Conservation (phyloP, 75 land plant species). For the Cupressus sempervirens region DNA sequence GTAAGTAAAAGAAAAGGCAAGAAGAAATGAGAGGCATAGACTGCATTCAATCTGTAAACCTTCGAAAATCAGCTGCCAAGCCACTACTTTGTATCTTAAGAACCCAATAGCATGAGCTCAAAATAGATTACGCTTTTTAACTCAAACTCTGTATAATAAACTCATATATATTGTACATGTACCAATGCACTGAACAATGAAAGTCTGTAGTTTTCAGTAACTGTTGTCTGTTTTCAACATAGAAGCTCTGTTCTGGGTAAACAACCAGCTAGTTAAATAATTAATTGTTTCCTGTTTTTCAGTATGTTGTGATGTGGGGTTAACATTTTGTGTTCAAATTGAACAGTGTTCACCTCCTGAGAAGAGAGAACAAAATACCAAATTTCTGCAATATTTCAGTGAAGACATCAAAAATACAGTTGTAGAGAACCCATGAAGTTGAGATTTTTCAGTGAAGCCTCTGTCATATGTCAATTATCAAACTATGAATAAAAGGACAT, state of each 20-base stretch:
- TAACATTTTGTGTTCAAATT: not conserved
- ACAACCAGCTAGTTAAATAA: not conserved
- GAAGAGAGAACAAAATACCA: not conserved
- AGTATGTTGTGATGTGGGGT: not conserved
- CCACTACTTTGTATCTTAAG: not conserved
- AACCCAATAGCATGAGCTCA: not conserved
- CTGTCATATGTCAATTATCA: not conserved
- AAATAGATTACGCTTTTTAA: not conserved
- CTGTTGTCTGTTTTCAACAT: not conserved
- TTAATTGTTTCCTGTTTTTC: not conserved
- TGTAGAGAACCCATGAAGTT: not conserved
- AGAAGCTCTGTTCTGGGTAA: not conserved
- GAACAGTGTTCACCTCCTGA: not conserved
- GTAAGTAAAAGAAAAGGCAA: not conserved
- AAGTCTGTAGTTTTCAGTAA: not conserved
- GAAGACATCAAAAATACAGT: not conserved
- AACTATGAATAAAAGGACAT: not conserved
- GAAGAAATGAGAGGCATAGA: not conserved
- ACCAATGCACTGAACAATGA: not conserved
- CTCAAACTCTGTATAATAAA: not conserved
- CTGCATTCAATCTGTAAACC: not conserved
- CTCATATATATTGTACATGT: not conserved
- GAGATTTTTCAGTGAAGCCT: not conserved
- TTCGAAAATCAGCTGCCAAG: not conserved
- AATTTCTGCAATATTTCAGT: not conserved